Percentiles rank a stretch among this genome's conserved stretches.
These are phyloP conservation scores for Aschersonia sp. DNA, from an alignment of 2,329 filamentous ascomycete species.

Conservation along the genomic window DNA sequence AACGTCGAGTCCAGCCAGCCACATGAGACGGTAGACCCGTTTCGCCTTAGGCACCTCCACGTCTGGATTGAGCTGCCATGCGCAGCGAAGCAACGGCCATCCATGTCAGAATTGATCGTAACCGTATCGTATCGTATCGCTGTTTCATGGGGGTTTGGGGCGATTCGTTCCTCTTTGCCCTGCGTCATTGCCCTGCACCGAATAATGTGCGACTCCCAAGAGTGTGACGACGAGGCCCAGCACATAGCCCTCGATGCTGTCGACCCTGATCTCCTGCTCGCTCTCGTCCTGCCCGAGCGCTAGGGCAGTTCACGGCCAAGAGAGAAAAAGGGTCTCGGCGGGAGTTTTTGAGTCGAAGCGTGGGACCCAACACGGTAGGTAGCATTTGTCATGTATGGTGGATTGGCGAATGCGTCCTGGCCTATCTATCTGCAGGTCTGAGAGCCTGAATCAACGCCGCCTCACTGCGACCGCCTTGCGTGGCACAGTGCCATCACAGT, in stretches of 20 bases:
- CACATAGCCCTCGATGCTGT: no score
- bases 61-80: neutral
- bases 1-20: neutral
- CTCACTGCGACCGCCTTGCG: neutral
- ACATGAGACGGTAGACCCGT: neutral
- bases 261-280: no score
- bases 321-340: no score
- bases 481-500: conserved; percentile 1
- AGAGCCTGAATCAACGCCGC: no score
- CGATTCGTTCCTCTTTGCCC: neutral
- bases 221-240: no score
- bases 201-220: no score
- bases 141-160: neutral
- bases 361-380: no score
- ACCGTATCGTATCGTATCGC: neutral
- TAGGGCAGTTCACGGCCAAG: no score
- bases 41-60: neutral
- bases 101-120: neutral
- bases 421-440: neutral
- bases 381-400: no score
- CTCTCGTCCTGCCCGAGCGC: no score
- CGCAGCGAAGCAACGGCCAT: neutral
- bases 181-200: no score
- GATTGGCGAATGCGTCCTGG: neutral
- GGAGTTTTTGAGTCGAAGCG: no score